phyloP scores from a whole-genome alignment of 75 land plant species.

The Isoetes taiwanensis region DNA sequence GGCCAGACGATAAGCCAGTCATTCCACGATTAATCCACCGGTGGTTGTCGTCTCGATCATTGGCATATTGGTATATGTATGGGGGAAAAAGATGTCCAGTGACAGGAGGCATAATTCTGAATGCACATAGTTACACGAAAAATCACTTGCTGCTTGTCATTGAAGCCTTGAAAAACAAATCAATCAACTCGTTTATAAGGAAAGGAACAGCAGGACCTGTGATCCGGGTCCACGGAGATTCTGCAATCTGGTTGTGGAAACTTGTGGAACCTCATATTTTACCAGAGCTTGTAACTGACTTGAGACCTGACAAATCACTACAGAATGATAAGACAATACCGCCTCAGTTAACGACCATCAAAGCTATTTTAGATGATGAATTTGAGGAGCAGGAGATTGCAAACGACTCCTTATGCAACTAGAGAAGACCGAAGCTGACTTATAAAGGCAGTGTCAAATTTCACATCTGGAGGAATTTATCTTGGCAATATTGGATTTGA shows the following conservation, averaged over 20 bases:
- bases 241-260: slow-evolving; percentile 57
- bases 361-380: too few species aligned
- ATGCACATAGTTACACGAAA: slow-evolving; percentile 30
- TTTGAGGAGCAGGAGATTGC: too few species aligned
- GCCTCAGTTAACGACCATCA: too few species aligned
- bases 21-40: slow-evolving; percentile 75
- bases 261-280: slow-evolving; percentile 56
- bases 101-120: slow-evolving; percentile 60
- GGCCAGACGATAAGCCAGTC: slow-evolving; percentile 38
- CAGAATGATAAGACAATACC: too few species aligned
- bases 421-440: too few species aligned
- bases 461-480: too few species aligned
- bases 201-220: slow-evolving; percentile 30
- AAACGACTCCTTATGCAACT: too few species aligned
- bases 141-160: slow-evolving; percentile 53
- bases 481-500: too few species aligned
- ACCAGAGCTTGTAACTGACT: slow-evolving; percentile 31
- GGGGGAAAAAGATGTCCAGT: slow-evolving; percentile 46
- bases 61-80: slow-evolving; percentile 98
- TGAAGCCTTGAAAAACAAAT: slow-evolving; percentile 38
- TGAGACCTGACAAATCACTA: slow-evolving; percentile 27
- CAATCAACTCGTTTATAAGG: slow-evolving; percentile 49
- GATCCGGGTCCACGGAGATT: slow-evolving; percentile 50
- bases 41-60: slow-evolving; percentile 69
- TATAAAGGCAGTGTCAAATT: too few species aligned